phyloP scores from a whole-genome alignment of 176 grass and related monocot species.

The Oryza meyeriana region DNA sequence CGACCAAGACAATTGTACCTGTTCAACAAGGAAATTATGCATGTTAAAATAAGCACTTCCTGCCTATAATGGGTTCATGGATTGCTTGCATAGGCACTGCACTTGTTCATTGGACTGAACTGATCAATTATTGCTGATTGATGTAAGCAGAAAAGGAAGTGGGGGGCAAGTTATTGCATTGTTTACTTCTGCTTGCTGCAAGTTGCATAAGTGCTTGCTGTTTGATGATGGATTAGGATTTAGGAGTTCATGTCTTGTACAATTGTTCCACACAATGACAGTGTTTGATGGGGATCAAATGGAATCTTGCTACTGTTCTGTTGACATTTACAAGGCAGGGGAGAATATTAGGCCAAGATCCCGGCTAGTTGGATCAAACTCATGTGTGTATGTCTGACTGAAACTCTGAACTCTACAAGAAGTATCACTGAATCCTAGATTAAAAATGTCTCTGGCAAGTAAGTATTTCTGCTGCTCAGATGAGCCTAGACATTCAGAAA shows the following conservation, averaged over 20 bases:
- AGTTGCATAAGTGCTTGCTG: slow-evolving; percentile 13
- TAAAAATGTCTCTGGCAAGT: background rate
- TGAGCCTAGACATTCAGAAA: background rate
- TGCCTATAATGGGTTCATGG: slow-evolving; percentile 8
- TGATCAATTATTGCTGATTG: slow-evolving; percentile 45
- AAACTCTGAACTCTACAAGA: slow-evolving; percentile 4
- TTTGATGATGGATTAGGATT: slow-evolving; percentile 15
- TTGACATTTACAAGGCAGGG: background rate
- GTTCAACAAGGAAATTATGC: background rate
- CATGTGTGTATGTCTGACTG: background rate
- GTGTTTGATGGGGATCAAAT: slow-evolving; percentile 41
- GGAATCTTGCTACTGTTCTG: slow-evolving; percentile 33
- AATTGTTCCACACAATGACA: slow-evolving; percentile 10
- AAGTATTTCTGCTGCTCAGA: background rate
- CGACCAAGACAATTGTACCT: background rate
- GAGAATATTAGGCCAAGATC: background rate
- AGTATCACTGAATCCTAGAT: background rate
- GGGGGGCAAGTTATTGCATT: slow-evolving; percentile 2
- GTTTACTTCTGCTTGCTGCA: slow-evolving; percentile 14
- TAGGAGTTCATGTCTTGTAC: slow-evolving; percentile 33
- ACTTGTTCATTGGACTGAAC: slow-evolving; percentile 27
- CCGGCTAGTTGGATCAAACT: background rate
- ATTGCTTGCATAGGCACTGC: slow-evolving; percentile 27
- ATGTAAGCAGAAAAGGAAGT: slow-evolving; percentile 32
- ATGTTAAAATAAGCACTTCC: background rate